phyloP scores from a whole-genome alignment of 1,284 basidiomycete genomes.

The Microstroma glucosiphilum region DNA sequence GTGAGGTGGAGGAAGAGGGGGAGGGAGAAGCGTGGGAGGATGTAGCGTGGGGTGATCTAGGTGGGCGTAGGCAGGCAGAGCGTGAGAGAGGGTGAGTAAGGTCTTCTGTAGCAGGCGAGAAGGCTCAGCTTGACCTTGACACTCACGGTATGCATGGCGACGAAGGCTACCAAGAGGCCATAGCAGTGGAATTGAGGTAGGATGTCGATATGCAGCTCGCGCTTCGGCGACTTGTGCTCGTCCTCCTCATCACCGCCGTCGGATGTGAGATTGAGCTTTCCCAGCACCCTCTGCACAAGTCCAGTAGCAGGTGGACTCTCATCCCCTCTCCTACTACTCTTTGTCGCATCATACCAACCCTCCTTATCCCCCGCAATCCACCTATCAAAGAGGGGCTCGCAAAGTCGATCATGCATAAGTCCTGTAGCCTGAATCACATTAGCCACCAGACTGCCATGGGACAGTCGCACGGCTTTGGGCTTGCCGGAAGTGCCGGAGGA shows the following conservation, averaged over 20 bases:
- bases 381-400: conserved; percentile 51
- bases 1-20: conserved; percentile 39
- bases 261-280: not conserved
- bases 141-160: conserved; percentile 39
- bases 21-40: conserved; percentile 36
- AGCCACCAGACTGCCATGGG: conserved; percentile 40
- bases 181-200: conserved; percentile 50
- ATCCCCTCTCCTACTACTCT: not conserved
- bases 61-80: not conserved
- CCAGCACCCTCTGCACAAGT: conserved; percentile 31
- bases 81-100: not conserved
- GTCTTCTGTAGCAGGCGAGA: not conserved
- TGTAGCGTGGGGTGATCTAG: conserved; percentile 32
- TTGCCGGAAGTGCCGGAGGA: conserved; percentile 44
- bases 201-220: conserved; percentile 41
- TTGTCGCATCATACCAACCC: conserved; percentile 14
- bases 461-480: conserved; percentile 46
- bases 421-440: conserved; percentile 44
- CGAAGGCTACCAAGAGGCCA: conserved; percentile 40
- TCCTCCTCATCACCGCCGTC: not conserved
- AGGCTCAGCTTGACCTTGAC: not conserved
- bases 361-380: not conserved
- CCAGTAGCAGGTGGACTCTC: conserved; percentile 53
- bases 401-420: conserved; percentile 38
- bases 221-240: not conserved